Evolutionary conservation across 2,329 filamentous ascomycete species (phyloP).

Genomic region (Trichothecium roseum): DNA sequence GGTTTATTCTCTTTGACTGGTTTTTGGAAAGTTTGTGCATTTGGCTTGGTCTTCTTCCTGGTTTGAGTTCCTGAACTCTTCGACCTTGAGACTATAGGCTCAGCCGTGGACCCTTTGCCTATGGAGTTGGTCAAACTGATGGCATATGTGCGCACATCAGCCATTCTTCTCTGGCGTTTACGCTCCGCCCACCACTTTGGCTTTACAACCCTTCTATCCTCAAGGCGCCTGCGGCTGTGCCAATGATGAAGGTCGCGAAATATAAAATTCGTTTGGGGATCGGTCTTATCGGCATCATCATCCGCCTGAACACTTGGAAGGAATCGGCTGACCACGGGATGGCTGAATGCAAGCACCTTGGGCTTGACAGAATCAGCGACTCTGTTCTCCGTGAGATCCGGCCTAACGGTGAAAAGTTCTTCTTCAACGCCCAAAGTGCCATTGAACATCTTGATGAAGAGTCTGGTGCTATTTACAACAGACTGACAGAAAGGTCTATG

Average conservation of each 20-base stretch:
- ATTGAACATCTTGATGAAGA: not conserved
- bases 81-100: slow-evolving; percentile 45
- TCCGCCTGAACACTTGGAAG: slow-evolving; percentile 30
- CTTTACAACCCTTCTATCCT: no score
- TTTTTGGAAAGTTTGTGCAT: slow-evolving; percentile 5
- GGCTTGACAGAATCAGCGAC: slow-evolving; percentile 3
- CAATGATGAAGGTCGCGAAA: slow-evolving; percentile 46
- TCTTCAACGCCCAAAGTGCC: no score
- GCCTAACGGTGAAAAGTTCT: not conserved
- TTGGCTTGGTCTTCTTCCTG: slow-evolving; percentile 6
- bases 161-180: slow-evolving; percentile 53
- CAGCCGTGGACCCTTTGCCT: slow-evolving; percentile 53
- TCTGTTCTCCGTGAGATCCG: not conserved
- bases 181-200: slow-evolving; percentile 15
- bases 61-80: slow-evolving; percentile 1
- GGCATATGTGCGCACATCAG: slow-evolving; percentile 57
- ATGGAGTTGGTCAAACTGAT: slow-evolving; percentile 56
- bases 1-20: slow-evolving; percentile 6
- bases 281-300: slow-evolving; percentile 12
- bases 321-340: slow-evolving; percentile 34
- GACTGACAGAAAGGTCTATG: not conserved
- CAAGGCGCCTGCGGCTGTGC: slow-evolving; percentile 34
- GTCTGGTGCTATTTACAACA: slow-evolving; percentile 3
- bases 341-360: slow-evolving; percentile 33
- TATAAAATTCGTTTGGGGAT: slow-evolving; percentile 16